A percentile compares a stretch with the other conserved stretches of the same genome.
These are phyloP conservation scores for Penicillium sclerotiorum DNA, from an alignment of 2,329 filamentous ascomycete species.

Conservation along the genomic window DNA sequence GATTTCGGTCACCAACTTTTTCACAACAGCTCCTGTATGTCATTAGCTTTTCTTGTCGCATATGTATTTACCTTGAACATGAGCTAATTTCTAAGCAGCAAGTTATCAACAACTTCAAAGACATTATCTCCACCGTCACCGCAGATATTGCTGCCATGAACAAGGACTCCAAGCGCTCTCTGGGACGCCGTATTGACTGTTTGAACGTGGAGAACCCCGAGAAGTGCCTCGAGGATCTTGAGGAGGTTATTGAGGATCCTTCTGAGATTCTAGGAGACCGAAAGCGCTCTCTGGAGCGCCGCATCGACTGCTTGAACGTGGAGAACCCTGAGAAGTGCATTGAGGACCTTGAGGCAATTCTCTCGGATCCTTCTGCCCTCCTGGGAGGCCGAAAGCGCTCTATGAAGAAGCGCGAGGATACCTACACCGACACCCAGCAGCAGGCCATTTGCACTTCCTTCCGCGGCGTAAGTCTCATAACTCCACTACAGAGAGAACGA, in stretches of 20 bases:
- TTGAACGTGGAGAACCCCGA: not conserved
- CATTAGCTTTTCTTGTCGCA: too few species aligned
- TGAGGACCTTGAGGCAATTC: too few species aligned
- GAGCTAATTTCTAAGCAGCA: not conserved
- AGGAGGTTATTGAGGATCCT: slow-evolving; percentile 4
- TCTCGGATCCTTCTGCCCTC: too few species aligned
- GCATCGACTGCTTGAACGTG: too few species aligned
- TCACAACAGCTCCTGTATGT: slow-evolving; percentile 3
- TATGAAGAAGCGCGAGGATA: slow-evolving; percentile 2
- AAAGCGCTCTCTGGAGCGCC: too few species aligned
- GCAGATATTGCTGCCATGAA: not conserved
- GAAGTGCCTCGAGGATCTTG: slow-evolving; percentile 1
- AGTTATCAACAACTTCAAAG: slow-evolving; percentile 4
- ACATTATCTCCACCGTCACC: not conserved
- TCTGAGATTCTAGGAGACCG: not conserved
- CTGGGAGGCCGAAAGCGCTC: not conserved
- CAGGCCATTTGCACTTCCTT: not conserved
- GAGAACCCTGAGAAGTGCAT: too few species aligned
- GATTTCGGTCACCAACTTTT: not conserved
- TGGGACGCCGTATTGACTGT: slow-evolving; percentile 1
- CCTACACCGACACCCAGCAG: slow-evolving; percentile 2
- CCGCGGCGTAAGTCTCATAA: slow-evolving; percentile 1
- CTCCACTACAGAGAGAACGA: not conserved
- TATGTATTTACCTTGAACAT: too few species aligned
- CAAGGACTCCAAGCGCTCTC: not conserved